Evolutionary conservation across 495 filamentous ascomycete genomes (phyloP), one percentile per base, ranked within the genome.

Genomic region (Hypoxylon cercidicola): DNA sequence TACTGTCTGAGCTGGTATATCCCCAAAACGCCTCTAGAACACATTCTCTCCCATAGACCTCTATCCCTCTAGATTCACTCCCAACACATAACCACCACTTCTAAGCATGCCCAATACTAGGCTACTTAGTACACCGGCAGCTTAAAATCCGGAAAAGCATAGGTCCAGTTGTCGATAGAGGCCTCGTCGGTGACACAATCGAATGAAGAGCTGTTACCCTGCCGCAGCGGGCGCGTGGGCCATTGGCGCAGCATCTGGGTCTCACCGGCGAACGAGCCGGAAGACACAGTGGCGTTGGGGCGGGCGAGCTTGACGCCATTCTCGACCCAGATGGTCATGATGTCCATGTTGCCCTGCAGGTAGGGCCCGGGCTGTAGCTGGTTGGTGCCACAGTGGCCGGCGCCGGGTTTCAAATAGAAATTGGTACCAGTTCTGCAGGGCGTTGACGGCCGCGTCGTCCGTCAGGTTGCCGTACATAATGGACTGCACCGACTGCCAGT

Each of bases 291-390:
- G 12, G 76, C 73, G 60, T 82, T 77, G 15, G 79, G 61, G 5
- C 69, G 74, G 6, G 35, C 45, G 0, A 79, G 79, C 52, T 73
- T 63, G 3, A 78, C 65, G 12, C 73, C 80, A 19, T 78, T 77
- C 65, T 83, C 79, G 12, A 83, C 81, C 81, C 81, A 84, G 35
- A 79, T 69, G 43, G 82, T 82, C 46, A 83, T 70, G 44, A 53
- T 75, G 25, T 62, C 63, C 34, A 84, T 59, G 44, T 73, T 78
- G 13, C 66, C 72, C 48, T 80, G 71, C 1, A 81, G 81, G 54
- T 71, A 84, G 0, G 76, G 74, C 0, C 78, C 80, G 3, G 78
- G 77, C 68, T 77, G 68, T 3, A 71, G 54, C 0, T 49, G 4
- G 55, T 78, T 83, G 0, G 74, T 47, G 1, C 66, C 64, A 55